Conservation (phyloP, 768 basidiomycete genomes). For the Lentinula lateritia region DNA sequence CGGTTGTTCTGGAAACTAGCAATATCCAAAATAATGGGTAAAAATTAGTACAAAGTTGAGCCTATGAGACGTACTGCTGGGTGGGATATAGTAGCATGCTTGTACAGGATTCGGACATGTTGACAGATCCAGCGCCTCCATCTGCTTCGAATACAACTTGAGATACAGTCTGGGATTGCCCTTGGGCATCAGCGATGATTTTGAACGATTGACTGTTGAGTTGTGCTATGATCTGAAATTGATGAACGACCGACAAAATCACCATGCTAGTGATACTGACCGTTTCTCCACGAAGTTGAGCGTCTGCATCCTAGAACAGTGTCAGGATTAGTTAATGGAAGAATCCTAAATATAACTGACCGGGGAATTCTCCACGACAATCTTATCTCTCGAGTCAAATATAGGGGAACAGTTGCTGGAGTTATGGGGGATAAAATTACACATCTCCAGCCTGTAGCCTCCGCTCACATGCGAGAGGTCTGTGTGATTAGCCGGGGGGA, state of each 20-base stretch:
- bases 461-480: constrained; percentile 23
- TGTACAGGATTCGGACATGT: constrained; percentile 34
- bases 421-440: constrained; percentile 36
- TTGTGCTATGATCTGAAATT: background rate
- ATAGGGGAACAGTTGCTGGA: constrained; percentile 26
- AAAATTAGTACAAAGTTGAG: background rate
- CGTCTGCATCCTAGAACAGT: background rate
- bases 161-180: too few species aligned
- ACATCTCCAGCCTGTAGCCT: constrained; percentile 32
- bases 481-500: constrained; percentile 31
- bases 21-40: background rate
- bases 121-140: constrained; percentile 6
- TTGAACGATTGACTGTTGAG: background rate
- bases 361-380: background rate
- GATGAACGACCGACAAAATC: background rate
- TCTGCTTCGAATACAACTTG: background rate
- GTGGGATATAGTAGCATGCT: constrained; percentile 37
- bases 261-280: background rate
- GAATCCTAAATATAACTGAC: background rate
- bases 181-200: background rate
- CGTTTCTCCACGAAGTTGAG: background rate
- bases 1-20: constrained; percentile 35
- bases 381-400: constrained; percentile 15
- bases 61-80: constrained; percentile 32
- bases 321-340: background rate